Conservation (phyloP, 305 asterid species). For the Fraxinus ornus region DNA sequence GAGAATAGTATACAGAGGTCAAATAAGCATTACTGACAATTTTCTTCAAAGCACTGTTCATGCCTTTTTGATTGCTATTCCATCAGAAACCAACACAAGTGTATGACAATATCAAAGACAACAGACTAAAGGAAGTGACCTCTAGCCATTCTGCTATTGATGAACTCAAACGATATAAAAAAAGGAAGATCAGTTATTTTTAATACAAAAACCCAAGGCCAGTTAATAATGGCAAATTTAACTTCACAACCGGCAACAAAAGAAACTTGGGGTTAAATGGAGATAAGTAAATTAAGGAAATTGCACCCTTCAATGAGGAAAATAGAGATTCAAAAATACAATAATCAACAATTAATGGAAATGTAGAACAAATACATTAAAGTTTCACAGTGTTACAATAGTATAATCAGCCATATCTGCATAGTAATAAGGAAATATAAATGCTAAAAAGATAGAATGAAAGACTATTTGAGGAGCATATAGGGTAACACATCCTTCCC, state of each 20-base stretch:
- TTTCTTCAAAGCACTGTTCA: neutral
- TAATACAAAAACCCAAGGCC: neutral
- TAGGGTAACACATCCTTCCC: neutral
- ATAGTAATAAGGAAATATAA: neutral
- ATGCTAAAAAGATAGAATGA: neutral
- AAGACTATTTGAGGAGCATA: neutral
- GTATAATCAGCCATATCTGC: neutral
- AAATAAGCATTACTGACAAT: neutral
- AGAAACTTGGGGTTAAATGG: neutral
- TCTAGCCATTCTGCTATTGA: neutral
- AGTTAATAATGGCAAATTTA: slow-evolving; percentile 1
- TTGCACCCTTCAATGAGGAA: neutral
- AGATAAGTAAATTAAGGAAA: neutral
- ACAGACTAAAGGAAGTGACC: slow-evolving; percentile 13
- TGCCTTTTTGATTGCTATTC: neutral
- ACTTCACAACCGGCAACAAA: neutral
- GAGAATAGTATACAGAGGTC: slow-evolving; percentile 9
- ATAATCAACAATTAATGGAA: neutral
- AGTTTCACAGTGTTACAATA: neutral
- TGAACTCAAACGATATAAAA: slow-evolving; percentile 10
- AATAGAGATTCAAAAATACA: neutral
- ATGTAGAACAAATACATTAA: neutral
- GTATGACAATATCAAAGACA: slow-evolving; percentile 4
- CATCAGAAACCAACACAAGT: neutral
- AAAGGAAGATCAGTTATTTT: neutral